Evolutionary conservation across 176 grass and related monocot species (phyloP).

Genomic region (Lolium multiflorum): DNA sequence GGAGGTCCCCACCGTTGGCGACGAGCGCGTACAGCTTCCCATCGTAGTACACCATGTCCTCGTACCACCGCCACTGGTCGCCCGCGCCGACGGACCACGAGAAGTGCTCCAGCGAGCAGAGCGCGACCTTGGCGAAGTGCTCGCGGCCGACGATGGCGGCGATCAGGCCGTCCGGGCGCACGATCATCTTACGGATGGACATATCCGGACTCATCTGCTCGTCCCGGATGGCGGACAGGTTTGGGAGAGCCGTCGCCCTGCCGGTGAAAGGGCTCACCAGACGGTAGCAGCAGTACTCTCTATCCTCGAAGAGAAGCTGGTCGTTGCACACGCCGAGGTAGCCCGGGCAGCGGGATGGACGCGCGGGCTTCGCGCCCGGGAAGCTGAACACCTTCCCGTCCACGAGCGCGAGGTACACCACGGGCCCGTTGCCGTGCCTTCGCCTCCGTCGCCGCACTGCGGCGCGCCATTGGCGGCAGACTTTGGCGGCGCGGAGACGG

Average conservation of each 20-base stretch:
- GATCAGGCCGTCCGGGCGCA: conserved; percentile 10
- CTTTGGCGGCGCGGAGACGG: not conserved
- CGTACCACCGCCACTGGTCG: conserved; percentile 43
- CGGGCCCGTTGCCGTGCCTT: not conserved
- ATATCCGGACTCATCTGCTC: not conserved
- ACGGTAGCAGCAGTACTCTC: not conserved
- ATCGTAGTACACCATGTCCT: conserved; percentile 15
- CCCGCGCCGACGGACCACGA: conserved; percentile 1
- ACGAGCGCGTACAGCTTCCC: conserved; percentile 24
- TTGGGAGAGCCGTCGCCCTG: not conserved
- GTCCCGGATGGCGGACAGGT: not conserved
- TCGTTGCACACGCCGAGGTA: not conserved
- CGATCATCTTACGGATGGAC: conserved; percentile 5
- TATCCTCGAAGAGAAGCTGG: not conserved
- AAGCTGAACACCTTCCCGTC: conserved; percentile 16
- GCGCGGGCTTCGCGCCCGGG: not conserved
- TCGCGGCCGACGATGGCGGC: conserved; percentile 37
- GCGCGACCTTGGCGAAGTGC: conserved; percentile 41
- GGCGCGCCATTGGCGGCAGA: not conserved
- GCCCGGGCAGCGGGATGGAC: not conserved
- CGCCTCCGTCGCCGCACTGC: not conserved
- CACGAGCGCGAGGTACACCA: conserved; percentile 11
- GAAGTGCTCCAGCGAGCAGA: conserved; percentile 34
- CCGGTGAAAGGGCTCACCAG: conserved; percentile 18
- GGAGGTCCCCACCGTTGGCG: conserved; percentile 11